phyloP scores from a whole-genome alignment of 305 asterid genomes.

The Solanum hybrid region DNA sequence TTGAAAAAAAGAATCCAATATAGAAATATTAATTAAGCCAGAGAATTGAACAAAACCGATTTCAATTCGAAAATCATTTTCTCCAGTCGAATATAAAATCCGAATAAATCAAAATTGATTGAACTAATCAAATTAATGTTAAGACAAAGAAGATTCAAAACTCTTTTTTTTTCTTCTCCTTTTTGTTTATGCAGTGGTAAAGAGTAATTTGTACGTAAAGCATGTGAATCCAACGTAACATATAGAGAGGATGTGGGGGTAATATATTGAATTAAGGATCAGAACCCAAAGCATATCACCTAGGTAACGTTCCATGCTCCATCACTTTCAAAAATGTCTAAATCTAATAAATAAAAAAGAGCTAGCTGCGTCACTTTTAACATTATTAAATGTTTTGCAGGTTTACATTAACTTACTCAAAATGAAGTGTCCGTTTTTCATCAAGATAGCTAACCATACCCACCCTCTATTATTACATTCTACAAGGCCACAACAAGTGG shows the following conservation, averaged over 20 bases:
- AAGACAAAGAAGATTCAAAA: neutral
- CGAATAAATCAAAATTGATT: neutral
- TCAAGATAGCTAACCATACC: neutral
- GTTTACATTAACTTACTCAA: neutral
- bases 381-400: neutral
- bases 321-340: neutral
- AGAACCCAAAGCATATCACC: slow-evolving; percentile 1
- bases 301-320: neutral
- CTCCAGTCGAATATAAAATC: neutral
- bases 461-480: neutral
- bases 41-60: neutral
- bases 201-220: neutral
- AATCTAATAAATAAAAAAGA: neutral
- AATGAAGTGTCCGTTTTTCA: neutral
- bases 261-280: neutral
- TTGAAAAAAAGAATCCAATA: neutral
- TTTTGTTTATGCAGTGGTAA: neutral
- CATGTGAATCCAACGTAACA: neutral
- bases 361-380: neutral
- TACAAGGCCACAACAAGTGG: neutral
- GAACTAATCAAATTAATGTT: neutral
- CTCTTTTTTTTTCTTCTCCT: no score
- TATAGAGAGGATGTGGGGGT: neutral
- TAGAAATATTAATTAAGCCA: neutral
- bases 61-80: neutral